Evolutionary conservation across 495 filamentous ascomycete species (phyloP).

Genomic region (Podospora didyma): DNA sequence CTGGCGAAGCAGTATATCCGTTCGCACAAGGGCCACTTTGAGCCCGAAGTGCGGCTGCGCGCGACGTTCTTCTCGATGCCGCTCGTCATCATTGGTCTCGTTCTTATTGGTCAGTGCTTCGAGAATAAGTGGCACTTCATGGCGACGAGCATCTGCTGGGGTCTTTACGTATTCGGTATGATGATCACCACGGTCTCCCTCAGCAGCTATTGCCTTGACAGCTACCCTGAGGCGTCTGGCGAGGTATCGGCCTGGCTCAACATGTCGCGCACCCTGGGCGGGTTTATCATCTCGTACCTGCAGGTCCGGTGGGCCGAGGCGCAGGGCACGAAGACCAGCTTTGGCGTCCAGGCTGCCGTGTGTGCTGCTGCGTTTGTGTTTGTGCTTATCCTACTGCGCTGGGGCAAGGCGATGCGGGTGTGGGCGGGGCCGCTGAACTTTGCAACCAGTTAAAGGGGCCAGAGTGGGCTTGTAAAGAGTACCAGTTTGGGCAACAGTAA

Average conservation of each 20-base stretch:
- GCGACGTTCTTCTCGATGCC: conserved; percentile 47
- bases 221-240: conserved; percentile 52
- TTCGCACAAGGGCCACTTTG: conserved; percentile 49
- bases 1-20: conserved; percentile 46
- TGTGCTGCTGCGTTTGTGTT: conserved; percentile 37
- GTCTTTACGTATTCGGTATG: conserved; percentile 53
- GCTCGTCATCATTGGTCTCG: conserved; percentile 47
- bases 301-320: conserved; percentile 36
- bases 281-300: conserved; percentile 51
- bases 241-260: conserved; percentile 55
- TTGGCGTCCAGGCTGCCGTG: conserved; percentile 50
- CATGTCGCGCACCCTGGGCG: conserved; percentile 40
- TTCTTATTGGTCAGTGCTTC: conserved; percentile 54
- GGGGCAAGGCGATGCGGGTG: conserved; percentile 41
- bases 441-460: conserved; percentile 5
- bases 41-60: conserved; percentile 56
- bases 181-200: conserved; percentile 63
- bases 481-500: too few species aligned
- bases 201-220: conserved; percentile 57
- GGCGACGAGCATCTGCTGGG: conserved; percentile 52
- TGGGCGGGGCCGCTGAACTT: conserved; percentile 25
- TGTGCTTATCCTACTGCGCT: conserved; percentile 38
- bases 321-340: conserved; percentile 36
- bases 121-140: conserved; percentile 54
- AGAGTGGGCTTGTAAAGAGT: too few species aligned